Evolutionary conservation across 2,329 filamentous ascomycete species (phyloP), one percentile per base, ranked within the genome.

Genomic region (Aphanocladium album): DNA sequence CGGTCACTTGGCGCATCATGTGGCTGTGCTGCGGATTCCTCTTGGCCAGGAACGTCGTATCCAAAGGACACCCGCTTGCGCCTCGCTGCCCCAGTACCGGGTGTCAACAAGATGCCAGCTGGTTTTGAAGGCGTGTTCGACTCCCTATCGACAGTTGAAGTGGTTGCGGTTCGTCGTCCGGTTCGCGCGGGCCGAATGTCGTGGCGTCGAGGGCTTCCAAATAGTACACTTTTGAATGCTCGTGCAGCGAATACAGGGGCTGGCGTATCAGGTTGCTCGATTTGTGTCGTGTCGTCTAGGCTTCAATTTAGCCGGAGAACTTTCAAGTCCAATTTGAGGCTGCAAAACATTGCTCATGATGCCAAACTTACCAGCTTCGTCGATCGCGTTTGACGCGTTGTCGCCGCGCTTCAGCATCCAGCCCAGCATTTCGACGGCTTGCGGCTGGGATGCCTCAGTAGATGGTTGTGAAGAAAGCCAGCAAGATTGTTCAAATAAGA

Each of bases 31-130:
- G 75, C 74, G 21, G 60, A 9, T 12, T 35, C 21, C 5, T 16
- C 35, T 17, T 79, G 80, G 45, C 76, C 73, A 19, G 76, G 68
- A 14, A 86, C 79, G 55, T 86, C 84, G 60, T 80, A 77, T 14
- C 82, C 84, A 66, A 88, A 89, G 0, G 86, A 87, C 25, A 89
- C 86, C 65, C 83, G 84, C 69, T 89, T 89, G 47, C 83, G 80
- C 57, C 81, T 80, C 47, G 83, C 76, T 1, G 84, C 80, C 17
- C 78, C 84, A 1, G 84, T 87, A 1, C 86, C 86, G 0, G 86
- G 86, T 0, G 86, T 89, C 51, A 88, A 71, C 2, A 89, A 76
- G 47, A 89, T 89, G 1, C 86, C 84, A 4, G 79, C 75, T 0
- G 80, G 81, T 64, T 80, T 83, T 21, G 71, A 73, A 1, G 82